Evolutionary conservation across 768 basidiomycete genomes (phyloP).

Genomic region (Galerina sulciceps): DNA sequence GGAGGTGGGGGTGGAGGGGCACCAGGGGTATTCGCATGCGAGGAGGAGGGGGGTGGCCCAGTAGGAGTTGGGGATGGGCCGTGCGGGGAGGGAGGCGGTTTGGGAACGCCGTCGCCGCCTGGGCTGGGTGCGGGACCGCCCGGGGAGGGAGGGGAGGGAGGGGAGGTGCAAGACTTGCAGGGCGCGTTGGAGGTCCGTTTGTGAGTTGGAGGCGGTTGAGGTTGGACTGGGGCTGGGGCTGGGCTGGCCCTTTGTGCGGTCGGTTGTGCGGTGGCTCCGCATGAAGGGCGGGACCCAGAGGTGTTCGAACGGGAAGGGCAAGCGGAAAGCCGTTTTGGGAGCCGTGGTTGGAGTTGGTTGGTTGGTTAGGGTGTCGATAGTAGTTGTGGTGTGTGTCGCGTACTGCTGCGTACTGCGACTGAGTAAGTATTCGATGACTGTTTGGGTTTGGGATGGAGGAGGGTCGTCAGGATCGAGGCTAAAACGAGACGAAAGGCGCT

Average conservation of each 20-base stretch:
- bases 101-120: too few relatives aligned
- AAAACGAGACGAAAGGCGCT: too few relatives aligned
- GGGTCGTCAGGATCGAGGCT: too few relatives aligned
- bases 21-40: slow-evolving; percentile 85
- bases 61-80: slow-evolving; percentile 84
- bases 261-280: neutral
- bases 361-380: too few relatives aligned
- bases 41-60: slow-evolving; percentile 77
- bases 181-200: slow-evolving; percentile 9
- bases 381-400: too few relatives aligned
- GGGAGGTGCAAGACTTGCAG: slow-evolving; percentile 12
- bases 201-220: slow-evolving; percentile 7
- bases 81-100: slow-evolving; percentile 31
- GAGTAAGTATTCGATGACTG: neutral
- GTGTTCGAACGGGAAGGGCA: neutral
- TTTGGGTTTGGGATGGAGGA: too few relatives aligned
- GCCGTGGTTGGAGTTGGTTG: too few relatives aligned
- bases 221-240: neutral
- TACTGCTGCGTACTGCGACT: neutral
- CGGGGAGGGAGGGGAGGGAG: slow-evolving; percentile 25
- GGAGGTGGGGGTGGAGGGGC: slow-evolving; percentile 57
- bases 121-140: too few relatives aligned
- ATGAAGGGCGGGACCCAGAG: too few relatives aligned
- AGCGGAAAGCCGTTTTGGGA: neutral
- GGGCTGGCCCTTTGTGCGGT: neutral